phyloP scores from a whole-genome alignment of 2,329 filamentous ascomycete genomes.

The Botrytis deweyae region DNA sequence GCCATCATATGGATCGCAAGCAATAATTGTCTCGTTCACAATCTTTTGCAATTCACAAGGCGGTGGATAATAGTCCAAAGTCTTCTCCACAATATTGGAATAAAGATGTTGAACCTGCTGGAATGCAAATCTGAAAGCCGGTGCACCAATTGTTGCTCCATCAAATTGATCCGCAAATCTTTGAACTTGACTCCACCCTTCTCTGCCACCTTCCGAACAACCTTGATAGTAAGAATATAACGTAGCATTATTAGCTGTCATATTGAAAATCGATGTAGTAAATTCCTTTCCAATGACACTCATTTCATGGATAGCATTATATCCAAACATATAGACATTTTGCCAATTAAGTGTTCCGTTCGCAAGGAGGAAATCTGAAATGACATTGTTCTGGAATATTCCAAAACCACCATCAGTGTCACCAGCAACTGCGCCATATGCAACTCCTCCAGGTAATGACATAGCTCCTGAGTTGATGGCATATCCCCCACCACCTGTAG shows the following conservation, averaged over 20 bases:
- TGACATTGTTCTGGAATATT: constrained; percentile 44
- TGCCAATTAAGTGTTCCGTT: constrained; percentile 40
- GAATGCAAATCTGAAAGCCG: constrained; percentile 48
- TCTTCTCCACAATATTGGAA: constrained; percentile 43
- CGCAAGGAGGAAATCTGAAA: constrained; percentile 41
- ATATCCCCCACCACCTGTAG: constrained; percentile 48
- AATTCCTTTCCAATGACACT: constrained; percentile 46
- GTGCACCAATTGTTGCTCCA: constrained; percentile 47
- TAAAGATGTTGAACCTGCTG: constrained; percentile 47
- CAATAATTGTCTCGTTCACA: constrained; percentile 53
- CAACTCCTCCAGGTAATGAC: constrained; percentile 44
- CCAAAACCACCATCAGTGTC: constrained; percentile 53
- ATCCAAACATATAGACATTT: constrained; percentile 42
- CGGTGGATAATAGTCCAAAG: constrained; percentile 45
- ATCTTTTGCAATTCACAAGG: constrained; percentile 51
- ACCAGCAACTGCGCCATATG: constrained; percentile 49
- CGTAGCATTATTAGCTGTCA: constrained; percentile 18
- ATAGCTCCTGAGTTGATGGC: constrained; percentile 43
- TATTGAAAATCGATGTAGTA: constrained; percentile 45
- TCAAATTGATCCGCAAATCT: constrained; percentile 45
- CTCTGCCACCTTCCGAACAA: constrained; percentile 43
- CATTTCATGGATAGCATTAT: constrained; percentile 42
- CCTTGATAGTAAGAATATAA: constrained; percentile 25
- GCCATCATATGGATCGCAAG: constrained; percentile 57
- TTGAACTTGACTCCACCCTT: constrained; percentile 49